These are phyloP conservation scores for Alternaria angustiovoidea DNA, from an alignment of 2,329 filamentous ascomycete species.

Conservation along the genomic window DNA sequence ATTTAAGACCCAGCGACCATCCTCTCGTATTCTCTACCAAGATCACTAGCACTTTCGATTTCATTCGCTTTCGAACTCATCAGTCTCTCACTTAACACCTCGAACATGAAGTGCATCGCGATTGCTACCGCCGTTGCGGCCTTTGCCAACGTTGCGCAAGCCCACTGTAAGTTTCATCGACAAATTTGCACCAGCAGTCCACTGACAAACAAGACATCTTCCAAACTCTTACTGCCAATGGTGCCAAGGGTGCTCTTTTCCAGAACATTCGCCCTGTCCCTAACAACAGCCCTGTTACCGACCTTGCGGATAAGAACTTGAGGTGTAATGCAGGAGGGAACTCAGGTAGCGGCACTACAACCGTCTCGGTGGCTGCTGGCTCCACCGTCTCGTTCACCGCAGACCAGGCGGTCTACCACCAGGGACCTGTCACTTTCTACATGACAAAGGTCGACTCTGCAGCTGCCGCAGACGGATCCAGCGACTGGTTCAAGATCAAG, in stretches of 20 bases:
- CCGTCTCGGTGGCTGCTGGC: slow-evolving; percentile 48
- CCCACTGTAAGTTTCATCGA: slow-evolving; percentile 42
- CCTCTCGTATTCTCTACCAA: slow-evolving; percentile 16
- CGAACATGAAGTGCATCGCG: slow-evolving; percentile 46
- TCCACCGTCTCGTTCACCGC: slow-evolving; percentile 46
- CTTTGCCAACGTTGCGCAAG: slow-evolving; percentile 47
- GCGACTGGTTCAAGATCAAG: slow-evolving; percentile 53
- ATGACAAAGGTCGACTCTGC: slow-evolving; percentile 49
- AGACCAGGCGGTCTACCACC: slow-evolving; percentile 50
- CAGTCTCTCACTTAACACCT: slow-evolving; percentile 7
- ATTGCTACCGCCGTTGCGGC: slow-evolving; percentile 42
- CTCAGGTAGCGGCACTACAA: slow-evolving; percentile 39
- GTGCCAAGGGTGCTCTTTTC: slow-evolving; percentile 43
- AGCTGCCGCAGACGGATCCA: slow-evolving; percentile 45
- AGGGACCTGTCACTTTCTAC: slow-evolving; percentile 50
- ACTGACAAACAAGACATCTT: slow-evolving; percentile 46
- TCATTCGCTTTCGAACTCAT: slow-evolving; percentile 12
- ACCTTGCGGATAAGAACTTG: slow-evolving; percentile 40
- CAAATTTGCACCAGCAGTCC: neutral
- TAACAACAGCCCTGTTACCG: slow-evolving; percentile 50
- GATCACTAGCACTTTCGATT: slow-evolving; percentile 5
- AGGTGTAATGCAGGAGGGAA: slow-evolving; percentile 49
- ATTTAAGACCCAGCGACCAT: slow-evolving; percentile 33
- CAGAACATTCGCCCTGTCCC: slow-evolving; percentile 51
- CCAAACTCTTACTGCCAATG: slow-evolving; percentile 49